These are phyloP conservation scores for Suillus subalutaceus DNA, from an alignment of 768 basidiomycete genomes.

Conservation along the genomic window DNA sequence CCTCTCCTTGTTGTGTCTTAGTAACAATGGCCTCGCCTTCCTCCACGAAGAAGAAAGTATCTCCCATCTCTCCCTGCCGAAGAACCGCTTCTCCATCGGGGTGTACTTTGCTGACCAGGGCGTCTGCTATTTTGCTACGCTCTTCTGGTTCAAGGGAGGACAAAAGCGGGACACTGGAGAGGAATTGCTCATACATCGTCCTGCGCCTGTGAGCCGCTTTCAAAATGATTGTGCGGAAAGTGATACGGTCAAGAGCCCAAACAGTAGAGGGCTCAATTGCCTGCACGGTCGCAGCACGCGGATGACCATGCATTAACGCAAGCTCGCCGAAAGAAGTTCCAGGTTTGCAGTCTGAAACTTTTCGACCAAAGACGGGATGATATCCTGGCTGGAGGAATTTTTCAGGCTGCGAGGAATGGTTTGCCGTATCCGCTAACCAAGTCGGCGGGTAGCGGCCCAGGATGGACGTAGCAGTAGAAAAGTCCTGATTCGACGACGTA, in stretches of 20 bases:
- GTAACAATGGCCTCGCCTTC: conserved; percentile 89
- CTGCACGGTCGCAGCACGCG: conserved; percentile 92
- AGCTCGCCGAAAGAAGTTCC: conserved; percentile 94
- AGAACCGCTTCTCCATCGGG: conserved; percentile 88
- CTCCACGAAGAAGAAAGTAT: conserved; percentile 97
- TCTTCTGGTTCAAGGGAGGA: conserved; percentile 85
- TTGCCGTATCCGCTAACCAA: conserved; percentile 50
- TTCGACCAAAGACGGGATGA: conserved; percentile 73
- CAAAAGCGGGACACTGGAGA: conserved; percentile 87
- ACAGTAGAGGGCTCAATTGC: conserved; percentile 81
- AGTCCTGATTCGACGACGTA: conserved; percentile 94
- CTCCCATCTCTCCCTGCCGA: conserved; percentile 91
- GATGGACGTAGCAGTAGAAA: conserved; percentile 80
- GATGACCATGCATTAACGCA: conserved; percentile 97
- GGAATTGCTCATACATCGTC: conserved; percentile 96
- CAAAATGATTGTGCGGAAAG: conserved; percentile 96
- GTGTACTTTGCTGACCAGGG: conserved; percentile 82
- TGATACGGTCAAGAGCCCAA: conserved; percentile 97
- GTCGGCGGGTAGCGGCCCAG: conserved; percentile 66
- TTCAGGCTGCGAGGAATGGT: conserved; percentile 45
- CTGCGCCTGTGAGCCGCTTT: conserved; percentile 89
- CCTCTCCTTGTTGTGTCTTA: conserved; percentile 65
- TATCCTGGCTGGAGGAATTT: conserved; percentile 65
- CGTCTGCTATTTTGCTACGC: conserved; percentile 96
- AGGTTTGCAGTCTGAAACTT: conserved; percentile 83